Evolutionary conservation across 352 stramenopile genomes (phyloP).

Genomic region (Pythium brachiatum): DNA sequence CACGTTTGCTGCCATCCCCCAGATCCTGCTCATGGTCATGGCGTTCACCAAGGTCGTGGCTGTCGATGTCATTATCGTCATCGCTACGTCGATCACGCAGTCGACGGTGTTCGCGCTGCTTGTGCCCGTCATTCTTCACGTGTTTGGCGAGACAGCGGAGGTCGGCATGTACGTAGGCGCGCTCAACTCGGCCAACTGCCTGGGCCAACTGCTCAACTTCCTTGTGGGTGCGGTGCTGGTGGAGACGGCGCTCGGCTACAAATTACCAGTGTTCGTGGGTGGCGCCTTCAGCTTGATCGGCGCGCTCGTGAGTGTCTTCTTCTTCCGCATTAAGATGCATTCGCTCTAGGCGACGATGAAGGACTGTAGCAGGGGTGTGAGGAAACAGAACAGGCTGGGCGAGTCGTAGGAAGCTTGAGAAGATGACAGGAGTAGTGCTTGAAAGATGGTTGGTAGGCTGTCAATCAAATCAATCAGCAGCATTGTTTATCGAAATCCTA

Average conservation of each 20-base stretch:
- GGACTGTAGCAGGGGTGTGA: neutral
- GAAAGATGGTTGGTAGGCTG: neutral
- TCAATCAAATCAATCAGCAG: neutral
- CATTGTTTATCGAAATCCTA: conserved; percentile 1
- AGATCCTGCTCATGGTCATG: conserved; percentile 52
- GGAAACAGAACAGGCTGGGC: too few species aligned
- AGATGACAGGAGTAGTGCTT: neutral
- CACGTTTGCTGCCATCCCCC: conserved; percentile 32
- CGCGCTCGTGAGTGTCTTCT: conserved; percentile 54
- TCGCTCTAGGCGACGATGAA: conserved; percentile 44
- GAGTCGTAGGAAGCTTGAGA: neutral
- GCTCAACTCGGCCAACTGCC: conserved; percentile 72
- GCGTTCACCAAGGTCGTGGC: conserved; percentile 38
- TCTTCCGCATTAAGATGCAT: conserved; percentile 73
- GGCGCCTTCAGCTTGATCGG: conserved; percentile 60
- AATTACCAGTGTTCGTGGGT: conserved; percentile 62
- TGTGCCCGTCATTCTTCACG: conserved; percentile 65
- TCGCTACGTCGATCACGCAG: conserved; percentile 48
- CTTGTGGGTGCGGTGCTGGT: conserved; percentile 51
- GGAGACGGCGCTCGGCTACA: conserved; percentile 59
- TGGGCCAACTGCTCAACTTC: conserved; percentile 76
- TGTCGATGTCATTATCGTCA: conserved; percentile 40
- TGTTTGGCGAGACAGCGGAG: conserved; percentile 48
- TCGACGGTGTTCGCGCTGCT: conserved; percentile 63
- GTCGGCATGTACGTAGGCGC: conserved; percentile 73